Evolutionary conservation across 495 filamentous ascomycete genomes (phyloP), one percentile per base, ranked within the genome.

Genomic region (Xylaria acuta): DNA sequence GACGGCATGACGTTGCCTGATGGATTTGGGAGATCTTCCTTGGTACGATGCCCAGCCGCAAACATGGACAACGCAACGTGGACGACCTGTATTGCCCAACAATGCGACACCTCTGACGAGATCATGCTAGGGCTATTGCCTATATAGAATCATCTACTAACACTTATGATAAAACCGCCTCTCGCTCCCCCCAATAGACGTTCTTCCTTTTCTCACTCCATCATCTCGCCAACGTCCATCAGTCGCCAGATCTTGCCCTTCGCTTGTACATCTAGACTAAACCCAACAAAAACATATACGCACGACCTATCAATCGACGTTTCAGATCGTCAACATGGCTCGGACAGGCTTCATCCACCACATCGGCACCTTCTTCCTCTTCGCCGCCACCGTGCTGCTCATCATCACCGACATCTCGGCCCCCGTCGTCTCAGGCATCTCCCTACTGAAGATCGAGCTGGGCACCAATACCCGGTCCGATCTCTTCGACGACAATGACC

Each of bases 331-430:
- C 74, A 79, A 70, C 67, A 86, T 86, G 84, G 78, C 78, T 58
- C 72, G 76, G 62, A 88, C 84, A 34, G 83, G 85, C 62, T 83
- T 87, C 75, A 82, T 88, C 75, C 86, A 88, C 80, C 86, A 89
- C 74, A 75, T 90, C 67, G 89, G 88, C 74, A 87, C 87, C n/a
- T 86, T 86, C 72, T 79, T 91, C 71, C 83, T 91, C 72, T 82
- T 91, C 63, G 79, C 79, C 51, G 83, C 88, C 49, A 81, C 84
- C 22, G 78, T 88, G 63, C 82, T 91, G 58, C 81, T 90, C 60
- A 83, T 90, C 69, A 81, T 90, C 72, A 87, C 85, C 64, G 86
- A 86, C 58, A 89, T 91, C 75, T 86, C 88, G 20, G 81, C 88
- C 0, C 88, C 89, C 12, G 85, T 91, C 22, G 80, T 89, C 64